A percentile compares a stretch with the other conserved stretches of the same genome.
Conservation (phyloP, 495 filamentous ascomycete genomes). For the Glarea lozoyensis region DNA sequence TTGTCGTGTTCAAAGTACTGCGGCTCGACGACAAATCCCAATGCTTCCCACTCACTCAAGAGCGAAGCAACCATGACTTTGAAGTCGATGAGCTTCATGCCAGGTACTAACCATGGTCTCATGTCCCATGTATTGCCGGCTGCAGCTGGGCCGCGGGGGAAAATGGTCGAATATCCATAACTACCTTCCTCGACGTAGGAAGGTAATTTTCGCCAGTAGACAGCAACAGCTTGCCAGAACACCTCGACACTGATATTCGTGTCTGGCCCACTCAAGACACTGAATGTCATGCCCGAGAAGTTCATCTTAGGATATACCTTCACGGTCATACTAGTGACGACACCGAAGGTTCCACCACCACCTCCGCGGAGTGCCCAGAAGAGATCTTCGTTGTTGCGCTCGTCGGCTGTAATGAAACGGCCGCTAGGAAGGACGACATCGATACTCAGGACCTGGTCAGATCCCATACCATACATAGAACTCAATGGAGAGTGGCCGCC, state of each 20-base stretch:
- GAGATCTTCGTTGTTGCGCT: slow-evolving; percentile 45
- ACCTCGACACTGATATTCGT: background rate
- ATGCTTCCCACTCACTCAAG: background rate
- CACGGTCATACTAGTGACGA: background rate
- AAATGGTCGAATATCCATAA: background rate
- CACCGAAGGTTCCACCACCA: slow-evolving; percentile 14
- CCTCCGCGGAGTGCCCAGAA: slow-evolving; percentile 57
- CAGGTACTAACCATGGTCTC: background rate
- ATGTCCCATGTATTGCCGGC: background rate
- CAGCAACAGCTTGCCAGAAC: background rate
- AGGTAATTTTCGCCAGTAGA: background rate
- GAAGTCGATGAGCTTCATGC: background rate
- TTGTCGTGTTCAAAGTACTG: slow-evolving; percentile 26
- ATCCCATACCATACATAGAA: slow-evolving; percentile 46
- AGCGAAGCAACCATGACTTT: background rate
- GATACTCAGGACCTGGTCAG: slow-evolving; percentile 51
- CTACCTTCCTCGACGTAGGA: background rate
- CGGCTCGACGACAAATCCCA: slow-evolving; percentile 21
- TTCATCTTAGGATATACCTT: background rate
- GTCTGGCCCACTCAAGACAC: background rate
- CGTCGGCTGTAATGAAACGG: slow-evolving; percentile 39
- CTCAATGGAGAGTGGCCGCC: slow-evolving; percentile 48
- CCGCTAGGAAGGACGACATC: slow-evolving; percentile 48
- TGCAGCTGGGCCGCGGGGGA: background rate
- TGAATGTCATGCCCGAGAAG: slow-evolving; percentile 1